These are phyloP conservation scores for Kluyveromyces sp. DNA, from an alignment of 1,139 yeast species.

Conservation along the genomic window DNA sequence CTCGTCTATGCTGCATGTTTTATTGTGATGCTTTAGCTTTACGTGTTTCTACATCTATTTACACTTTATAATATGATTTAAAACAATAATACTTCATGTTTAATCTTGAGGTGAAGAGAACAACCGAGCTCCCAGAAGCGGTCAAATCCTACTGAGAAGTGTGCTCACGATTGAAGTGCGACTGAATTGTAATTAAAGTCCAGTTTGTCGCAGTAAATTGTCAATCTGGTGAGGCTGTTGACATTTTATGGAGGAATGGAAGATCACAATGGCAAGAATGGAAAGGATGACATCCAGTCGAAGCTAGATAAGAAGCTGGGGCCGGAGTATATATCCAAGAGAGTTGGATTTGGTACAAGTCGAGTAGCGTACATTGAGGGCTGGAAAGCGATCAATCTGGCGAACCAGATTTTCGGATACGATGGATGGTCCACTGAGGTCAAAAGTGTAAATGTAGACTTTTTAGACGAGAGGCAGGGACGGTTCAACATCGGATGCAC, in stretches of 20 bases:
- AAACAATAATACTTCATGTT: no score
- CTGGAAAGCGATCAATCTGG: conserved; percentile 71
- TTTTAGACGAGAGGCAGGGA: conserved; percentile 53
- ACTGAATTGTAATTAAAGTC: neutral
- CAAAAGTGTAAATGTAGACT: conserved; percentile 60
- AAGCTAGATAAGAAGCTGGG: conserved; percentile 63
- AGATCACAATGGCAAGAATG: conserved; percentile 18
- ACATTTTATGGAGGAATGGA: conserved; percentile 16
- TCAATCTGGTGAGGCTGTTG: neutral
- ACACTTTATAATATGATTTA: neutral
- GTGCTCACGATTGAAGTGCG: neutral
- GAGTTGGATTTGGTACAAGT: conserved; percentile 72
- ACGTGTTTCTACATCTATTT: neutral
- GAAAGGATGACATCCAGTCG: conserved; percentile 30
- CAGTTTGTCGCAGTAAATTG: no score
- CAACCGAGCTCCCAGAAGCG: no score
- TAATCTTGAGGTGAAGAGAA: no score
- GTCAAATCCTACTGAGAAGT: neutral
- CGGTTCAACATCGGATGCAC: conserved; percentile 58
- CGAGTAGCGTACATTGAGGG: conserved; percentile 72
- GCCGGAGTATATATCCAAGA: conserved; percentile 78
- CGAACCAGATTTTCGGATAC: conserved; percentile 75
- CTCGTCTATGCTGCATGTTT: no score
- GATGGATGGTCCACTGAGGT: conserved; percentile 77
- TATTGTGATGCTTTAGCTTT: no score